Conservation (phyloP, 176 grass and related monocot genomes). For the Panicum miliaceum region DNA sequence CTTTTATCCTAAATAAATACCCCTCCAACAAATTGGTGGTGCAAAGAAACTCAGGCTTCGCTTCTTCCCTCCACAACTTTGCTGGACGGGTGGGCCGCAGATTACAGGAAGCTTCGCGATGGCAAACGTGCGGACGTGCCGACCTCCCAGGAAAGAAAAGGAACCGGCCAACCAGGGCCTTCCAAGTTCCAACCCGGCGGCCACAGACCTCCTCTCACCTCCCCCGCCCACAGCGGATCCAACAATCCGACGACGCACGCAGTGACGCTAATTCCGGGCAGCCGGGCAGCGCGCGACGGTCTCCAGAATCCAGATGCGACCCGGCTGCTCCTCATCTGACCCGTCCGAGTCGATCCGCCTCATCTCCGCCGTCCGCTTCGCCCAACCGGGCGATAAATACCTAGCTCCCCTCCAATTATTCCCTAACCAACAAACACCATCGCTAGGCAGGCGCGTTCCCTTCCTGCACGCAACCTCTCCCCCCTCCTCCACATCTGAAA, state of each 20-base stretch:
- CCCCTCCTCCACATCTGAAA: neutral
- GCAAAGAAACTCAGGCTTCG: too few relatives aligned
- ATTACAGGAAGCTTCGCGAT: neutral
- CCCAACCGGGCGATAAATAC: constrained; percentile 41
- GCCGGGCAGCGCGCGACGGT: neutral
- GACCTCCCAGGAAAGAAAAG: neutral
- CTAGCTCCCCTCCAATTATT: neutral
- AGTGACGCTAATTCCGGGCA: constrained; percentile 50
- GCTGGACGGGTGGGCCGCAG: too few relatives aligned
- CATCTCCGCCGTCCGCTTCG: neutral
- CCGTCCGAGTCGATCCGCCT: constrained; percentile 10
- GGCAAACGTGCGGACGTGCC: neutral
- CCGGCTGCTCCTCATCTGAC: neutral
- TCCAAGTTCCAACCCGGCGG: neutral
- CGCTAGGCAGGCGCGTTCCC: neutral
- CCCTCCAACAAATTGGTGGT: too few relatives aligned
- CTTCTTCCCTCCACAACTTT: too few relatives aligned
- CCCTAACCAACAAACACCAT: neutral
- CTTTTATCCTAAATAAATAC: too few relatives aligned
- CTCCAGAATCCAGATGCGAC: neutral
- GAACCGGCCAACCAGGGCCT: neutral
- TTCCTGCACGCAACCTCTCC: neutral
- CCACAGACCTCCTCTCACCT: neutral
- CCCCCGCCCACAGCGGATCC: constrained; percentile 21
- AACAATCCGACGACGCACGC: constrained; percentile 29